Evolutionary conservation across 257 asterid species (phyloP).

Genomic region (Fraxinus quadrangulata): DNA sequence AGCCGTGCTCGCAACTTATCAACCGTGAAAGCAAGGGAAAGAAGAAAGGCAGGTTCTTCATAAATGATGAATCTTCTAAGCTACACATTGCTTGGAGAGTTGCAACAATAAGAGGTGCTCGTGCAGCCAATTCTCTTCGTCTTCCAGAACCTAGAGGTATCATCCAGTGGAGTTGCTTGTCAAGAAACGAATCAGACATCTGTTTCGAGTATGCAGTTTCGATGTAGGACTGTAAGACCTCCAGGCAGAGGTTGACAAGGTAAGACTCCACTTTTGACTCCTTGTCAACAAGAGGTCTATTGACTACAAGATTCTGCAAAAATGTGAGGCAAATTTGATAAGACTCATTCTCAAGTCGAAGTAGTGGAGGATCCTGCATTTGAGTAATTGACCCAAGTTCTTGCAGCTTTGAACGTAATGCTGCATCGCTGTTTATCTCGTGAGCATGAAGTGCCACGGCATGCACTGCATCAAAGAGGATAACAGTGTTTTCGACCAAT

Average conservation of each 20-base stretch:
- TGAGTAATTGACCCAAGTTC: slow-evolving; percentile 82
- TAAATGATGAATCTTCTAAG: slow-evolving; percentile 74
- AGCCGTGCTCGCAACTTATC: slow-evolving; percentile 95
- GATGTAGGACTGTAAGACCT: slow-evolving; percentile 76
- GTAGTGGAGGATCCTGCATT: slow-evolving; percentile 99
- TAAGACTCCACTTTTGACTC: slow-evolving; percentile 76
- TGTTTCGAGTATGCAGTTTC: slow-evolving; percentile 56
- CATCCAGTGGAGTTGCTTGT: slow-evolving; percentile 52
- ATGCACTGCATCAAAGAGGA: slow-evolving; percentile 80
- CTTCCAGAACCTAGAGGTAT: slow-evolving; percentile 93
- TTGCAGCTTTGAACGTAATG: slow-evolving; percentile 70
- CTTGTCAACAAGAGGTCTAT: slow-evolving; percentile 53
- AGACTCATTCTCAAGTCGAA: slow-evolving; percentile 94
- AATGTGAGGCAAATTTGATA: slow-evolving; percentile 90
- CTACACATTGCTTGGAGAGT: slow-evolving; percentile 84
- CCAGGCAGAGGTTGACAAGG: slow-evolving; percentile 80
- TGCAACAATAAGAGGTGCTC: slow-evolving; percentile 85
- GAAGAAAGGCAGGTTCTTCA: slow-evolving; percentile 67
- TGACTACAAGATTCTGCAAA: slow-evolving; percentile 71
- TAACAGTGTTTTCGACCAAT: slow-evolving; percentile 57
- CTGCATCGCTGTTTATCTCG: slow-evolving; percentile 61
- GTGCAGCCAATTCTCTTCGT: slow-evolving; percentile 84
- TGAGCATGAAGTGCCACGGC: slow-evolving; percentile 82
- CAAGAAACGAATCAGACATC: slow-evolving; percentile 41
- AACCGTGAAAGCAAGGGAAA: slow-evolving; percentile 81